Base-by-base conservation (phyloP, 768 basidiomycete species). In the Harrya chromipes region DNA sequence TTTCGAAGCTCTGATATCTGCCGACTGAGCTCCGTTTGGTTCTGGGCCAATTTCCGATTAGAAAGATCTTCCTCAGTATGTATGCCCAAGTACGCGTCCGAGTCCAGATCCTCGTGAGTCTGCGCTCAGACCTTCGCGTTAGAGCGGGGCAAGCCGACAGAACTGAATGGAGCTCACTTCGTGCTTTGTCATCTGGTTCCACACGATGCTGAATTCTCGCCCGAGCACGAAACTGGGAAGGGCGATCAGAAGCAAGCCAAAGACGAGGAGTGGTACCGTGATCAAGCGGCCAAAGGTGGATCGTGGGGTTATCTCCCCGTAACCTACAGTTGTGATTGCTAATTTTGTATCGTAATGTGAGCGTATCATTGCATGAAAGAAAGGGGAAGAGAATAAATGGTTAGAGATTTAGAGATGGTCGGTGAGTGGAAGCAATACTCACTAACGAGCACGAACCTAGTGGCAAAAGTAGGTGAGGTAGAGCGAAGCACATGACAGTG, bases 171-270 rank as follows among this genome's bases (percentile, higher is more conserved):
- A 36, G 52, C 74, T n/a, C 37, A 76, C 79, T 39, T 74, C 70
- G 42, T 75, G 66, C 17, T 63, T 69, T 1, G 75, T 76, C 89
- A 94, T 91, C 26, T 76, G 77, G 49, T 94, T 90, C 87, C 92
- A 97, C 1, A 94, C 89, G 12, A 85, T 72, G 51, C 90, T 90
- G 65, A 97, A 97, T 64, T 97, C 92, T 33, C 92, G 73, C 0
- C 93, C 93, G 13, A 97, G 81, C 1, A 97, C 93, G 61, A 97
- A 95, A 60, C 84, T 87, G 7, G 93, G 93, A 5, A 95, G 76
- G 0, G 93, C 94, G 61, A 97, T 93, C 36, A 94, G 76, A 0
- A 97, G 76, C 10, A 95, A 75, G 3, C 93, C 93, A 57, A 90
- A 94, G 12, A 90, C 78, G 41, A 97, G 82, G 17, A 97, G 78